A percentile compares a stretch with the other conserved stretches of the same genome.
Evolutionary conservation across 2,329 filamentous ascomycete genomes (phyloP).

Genomic region (Arachnomyces sp.): DNA sequence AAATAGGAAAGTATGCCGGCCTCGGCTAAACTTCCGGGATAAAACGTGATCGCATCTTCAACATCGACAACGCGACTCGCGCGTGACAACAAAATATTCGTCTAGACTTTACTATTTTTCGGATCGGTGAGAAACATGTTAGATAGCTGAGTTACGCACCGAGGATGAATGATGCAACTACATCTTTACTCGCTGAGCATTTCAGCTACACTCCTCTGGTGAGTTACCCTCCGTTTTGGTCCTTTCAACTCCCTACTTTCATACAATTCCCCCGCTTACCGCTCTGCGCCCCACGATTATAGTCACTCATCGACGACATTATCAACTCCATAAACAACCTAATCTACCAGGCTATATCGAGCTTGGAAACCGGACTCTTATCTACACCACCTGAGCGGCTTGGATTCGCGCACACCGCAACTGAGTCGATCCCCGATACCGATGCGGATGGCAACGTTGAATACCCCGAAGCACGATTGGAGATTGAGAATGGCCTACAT

Average conservation of each 20-base stretch:
- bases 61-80: not conserved
- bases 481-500: slow-evolving; percentile 84
- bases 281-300: slow-evolving; percentile 8
- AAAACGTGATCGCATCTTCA: not conserved
- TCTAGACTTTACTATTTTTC: not conserved
- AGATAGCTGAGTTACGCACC: slow-evolving; percentile 13
- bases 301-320: slow-evolving; percentile 95
- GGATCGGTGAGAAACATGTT: not conserved
- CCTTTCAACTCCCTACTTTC: slow-evolving; percentile 1
- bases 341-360: slow-evolving; percentile 80
- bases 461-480: slow-evolving; percentile 49
- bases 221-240: slow-evolving; percentile 37
- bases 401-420: slow-evolving; percentile 60
- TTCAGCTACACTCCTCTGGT: slow-evolving; percentile 91
- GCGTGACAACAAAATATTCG: not conserved
- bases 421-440: slow-evolving; percentile 38
- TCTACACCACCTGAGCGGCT: slow-evolving; percentile 65
- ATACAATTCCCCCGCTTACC: slow-evolving; percentile 4
- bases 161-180: slow-evolving; percentile 38
- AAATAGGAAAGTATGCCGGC: too few relatives aligned
- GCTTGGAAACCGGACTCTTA: slow-evolving; percentile 75
- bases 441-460: slow-evolving; percentile 41
- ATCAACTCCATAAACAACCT: slow-evolving; percentile 95
- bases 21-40: not conserved
- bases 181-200: slow-evolving; percentile 79